These are phyloP conservation scores for Stachybotrys elegans DNA, from an alignment of 2,329 filamentous ascomycete species.

Conservation along the genomic window DNA sequence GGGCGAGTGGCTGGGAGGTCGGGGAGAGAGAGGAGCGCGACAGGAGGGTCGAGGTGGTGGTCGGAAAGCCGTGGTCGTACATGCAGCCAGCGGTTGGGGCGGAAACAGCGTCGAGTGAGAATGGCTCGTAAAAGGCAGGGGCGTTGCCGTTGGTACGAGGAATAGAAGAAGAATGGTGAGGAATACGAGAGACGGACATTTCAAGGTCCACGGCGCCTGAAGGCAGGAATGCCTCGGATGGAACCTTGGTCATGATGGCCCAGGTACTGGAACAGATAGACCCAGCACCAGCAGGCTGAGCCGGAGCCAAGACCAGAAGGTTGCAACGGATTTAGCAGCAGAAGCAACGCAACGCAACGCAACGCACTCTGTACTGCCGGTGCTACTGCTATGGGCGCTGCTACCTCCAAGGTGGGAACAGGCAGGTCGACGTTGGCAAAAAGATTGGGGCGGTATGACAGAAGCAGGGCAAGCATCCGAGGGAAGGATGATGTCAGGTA, in stretches of 20 bases:
- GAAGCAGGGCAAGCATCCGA: too few species aligned
- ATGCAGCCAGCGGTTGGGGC: neutral
- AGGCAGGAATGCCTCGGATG: conserved; percentile 20
- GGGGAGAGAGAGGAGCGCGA: neutral
- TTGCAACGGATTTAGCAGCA: neutral
- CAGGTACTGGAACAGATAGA: neutral
- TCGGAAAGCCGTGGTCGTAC: neutral
- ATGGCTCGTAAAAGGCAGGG: conserved; percentile 6
- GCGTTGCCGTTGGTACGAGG: conserved; percentile 13
- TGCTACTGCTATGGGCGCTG: too few species aligned
- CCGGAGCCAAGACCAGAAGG: neutral
- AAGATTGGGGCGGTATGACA: too few species aligned
- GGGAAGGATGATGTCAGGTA: too few species aligned
- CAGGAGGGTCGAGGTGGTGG: neutral
- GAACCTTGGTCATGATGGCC: conserved; percentile 18
- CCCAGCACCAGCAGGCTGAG: neutral
- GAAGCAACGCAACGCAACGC: neutral
- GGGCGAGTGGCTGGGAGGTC: neutral
- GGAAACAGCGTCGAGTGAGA: neutral
- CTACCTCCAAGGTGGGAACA: too few species aligned
- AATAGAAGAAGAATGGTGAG: neutral
- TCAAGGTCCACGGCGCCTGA: conserved; percentile 19
- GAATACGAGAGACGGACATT: neutral
- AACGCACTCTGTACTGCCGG: too few species aligned
- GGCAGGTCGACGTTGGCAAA: too few species aligned